Evolutionary conservation across 768 basidiomycete genomes (phyloP), one percentile per base, ranked within the genome.

Genomic region (Leccinum disarticulatum): DNA sequence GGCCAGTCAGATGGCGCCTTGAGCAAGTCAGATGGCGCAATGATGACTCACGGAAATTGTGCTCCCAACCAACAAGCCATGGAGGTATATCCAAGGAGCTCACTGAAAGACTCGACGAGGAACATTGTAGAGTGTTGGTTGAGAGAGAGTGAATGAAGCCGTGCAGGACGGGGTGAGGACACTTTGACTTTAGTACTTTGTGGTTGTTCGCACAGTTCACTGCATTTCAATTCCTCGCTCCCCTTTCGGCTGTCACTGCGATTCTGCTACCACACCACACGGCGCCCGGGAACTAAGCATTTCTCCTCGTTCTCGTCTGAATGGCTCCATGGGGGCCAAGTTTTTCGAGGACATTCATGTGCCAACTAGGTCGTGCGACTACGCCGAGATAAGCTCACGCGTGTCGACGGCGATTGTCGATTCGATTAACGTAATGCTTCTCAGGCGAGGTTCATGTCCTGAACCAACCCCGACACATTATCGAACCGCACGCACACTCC

Each of bases 31-130:
- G 51, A 52, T 52, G 61, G 55, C 22, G 61, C 58, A 56, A 46
- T 59, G 55, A 30, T 1, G 17, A 84, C 90, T 79, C 73, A 93
- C 89, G 93, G 93, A 67, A 93, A 86, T 71, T 95, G 93, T 3
- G 93, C 93, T 11, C 90, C 84, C 3, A 95, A 74, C 93, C 93
- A 95, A 73, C 83, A 90, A 25, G 69, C 77, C 63, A 94, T 90
- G 25, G 90, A 93, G 3, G 77, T 67, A 64, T 87, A 87, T 10
- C 91, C 92, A 46, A 91, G 70, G 47, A 86, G 55, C 58, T 88
- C 84, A 76, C 89, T 91, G 65, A 85, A 59, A 4, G 66, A 62
- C 28, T 56, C 30, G 33, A 67, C 58, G 59, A 67, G 38, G 30
- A 70, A 67, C 63, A 68, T 66, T 59, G 55, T 6, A 3, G 19